phyloP scores from a whole-genome alignment of 2,329 filamentous ascomycete species.

The Botrytis fabae region DNA sequence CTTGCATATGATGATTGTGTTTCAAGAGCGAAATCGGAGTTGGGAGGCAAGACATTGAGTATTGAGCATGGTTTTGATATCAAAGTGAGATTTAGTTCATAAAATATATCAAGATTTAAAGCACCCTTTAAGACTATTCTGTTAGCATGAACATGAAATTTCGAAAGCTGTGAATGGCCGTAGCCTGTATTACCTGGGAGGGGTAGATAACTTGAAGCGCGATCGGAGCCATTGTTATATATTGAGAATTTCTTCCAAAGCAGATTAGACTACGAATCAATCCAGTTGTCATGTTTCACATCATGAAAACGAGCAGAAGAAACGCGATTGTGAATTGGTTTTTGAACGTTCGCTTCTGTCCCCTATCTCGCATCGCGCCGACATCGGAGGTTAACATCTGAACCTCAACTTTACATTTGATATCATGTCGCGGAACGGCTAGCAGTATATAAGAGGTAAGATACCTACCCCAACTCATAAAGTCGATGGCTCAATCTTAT shows the following conservation, averaged over 20 bases:
- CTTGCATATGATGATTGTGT: background rate
- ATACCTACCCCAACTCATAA: background rate
- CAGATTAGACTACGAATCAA: background rate
- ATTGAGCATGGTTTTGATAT: background rate
- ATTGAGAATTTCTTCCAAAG: background rate
- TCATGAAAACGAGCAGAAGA: background rate
- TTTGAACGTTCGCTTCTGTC: background rate
- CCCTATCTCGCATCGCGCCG: slow-evolving; percentile 5
- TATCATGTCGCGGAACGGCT: background rate
- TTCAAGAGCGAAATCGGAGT: slow-evolving; percentile 12
- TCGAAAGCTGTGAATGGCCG: background rate
- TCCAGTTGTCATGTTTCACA: background rate
- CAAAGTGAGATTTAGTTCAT: background rate
- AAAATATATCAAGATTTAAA: background rate
- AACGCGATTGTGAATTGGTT: background rate
- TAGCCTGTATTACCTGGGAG: background rate
- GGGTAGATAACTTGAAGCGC: background rate
- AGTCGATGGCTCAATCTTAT: background rate
- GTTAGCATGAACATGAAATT: background rate
- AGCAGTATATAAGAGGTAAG: background rate
- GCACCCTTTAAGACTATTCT: background rate
- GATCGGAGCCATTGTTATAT: background rate
- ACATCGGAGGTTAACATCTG: background rate
- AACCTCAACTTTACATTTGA: background rate
- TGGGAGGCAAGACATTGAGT: background rate